Conservation (phyloP, 805 yeast species). For the Huiozyma sinensis region DNA sequence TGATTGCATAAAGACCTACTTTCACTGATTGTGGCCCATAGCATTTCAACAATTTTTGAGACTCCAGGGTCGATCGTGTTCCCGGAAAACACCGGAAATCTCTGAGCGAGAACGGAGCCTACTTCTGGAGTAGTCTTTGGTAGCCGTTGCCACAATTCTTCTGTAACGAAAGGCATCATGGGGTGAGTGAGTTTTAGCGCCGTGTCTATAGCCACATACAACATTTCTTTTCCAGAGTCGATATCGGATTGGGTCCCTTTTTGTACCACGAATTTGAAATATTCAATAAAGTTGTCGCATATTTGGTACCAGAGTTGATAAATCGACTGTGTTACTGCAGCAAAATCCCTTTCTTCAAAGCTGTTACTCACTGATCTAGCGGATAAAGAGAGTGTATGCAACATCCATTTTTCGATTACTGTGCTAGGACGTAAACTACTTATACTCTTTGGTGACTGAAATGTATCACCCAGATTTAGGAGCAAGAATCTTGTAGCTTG, state of each 20-base stretch:
- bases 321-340: constrained; percentile 69
- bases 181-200: constrained; percentile 90
- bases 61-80: constrained; percentile 54
- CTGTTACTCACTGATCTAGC: constrained; percentile 48
- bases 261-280: constrained; percentile 78
- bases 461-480: constrained; percentile 26
- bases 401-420: constrained; percentile 84
- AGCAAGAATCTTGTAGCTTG: constrained; percentile 81
- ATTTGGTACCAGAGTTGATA: constrained; percentile 90
- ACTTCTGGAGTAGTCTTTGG: constrained; percentile 59
- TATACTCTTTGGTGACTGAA: constrained; percentile 39
- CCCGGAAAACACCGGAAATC: constrained; percentile 55
- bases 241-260: constrained; percentile 77
- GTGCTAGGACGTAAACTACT: background rate
- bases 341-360: constrained; percentile 76
- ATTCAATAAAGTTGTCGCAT: constrained; percentile 96
- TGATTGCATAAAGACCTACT: constrained; percentile 86
- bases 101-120: constrained; percentile 61
- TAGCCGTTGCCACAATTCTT: constrained; percentile 96
- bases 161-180: constrained; percentile 93
- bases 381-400: constrained; percentile 66
- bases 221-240: constrained; percentile 66
- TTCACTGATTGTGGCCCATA: constrained; percentile 73
- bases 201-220: constrained; percentile 80
- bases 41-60: constrained; percentile 63